phyloP scores from a whole-genome alignment of 2,329 filamentous ascomycete genomes.

The Byssochlamys sp. region DNA sequence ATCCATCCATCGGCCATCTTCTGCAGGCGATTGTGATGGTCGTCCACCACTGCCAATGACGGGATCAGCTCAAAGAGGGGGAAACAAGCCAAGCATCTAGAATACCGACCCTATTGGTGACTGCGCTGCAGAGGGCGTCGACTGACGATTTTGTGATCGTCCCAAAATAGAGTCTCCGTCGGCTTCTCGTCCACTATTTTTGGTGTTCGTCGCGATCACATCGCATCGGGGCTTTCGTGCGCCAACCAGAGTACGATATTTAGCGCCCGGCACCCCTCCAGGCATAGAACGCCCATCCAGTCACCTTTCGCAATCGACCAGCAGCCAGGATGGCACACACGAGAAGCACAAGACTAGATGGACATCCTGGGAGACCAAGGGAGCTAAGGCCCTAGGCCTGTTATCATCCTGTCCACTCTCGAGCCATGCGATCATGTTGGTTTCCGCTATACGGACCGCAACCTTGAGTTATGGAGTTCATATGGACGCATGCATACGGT shows the following conservation, averaged over 20 bases:
- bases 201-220: not conserved
- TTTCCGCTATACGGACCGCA: not conserved
- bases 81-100: not conserved
- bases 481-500: not conserved
- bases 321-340: not conserved
- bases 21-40: not conserved
- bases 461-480: not conserved
- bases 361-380: not conserved
- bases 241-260: conserved; percentile 2
- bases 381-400: not conserved
- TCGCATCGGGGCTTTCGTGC: conserved; percentile 6
- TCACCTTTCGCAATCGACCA: not conserved
- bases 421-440: not conserved
- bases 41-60: not conserved
- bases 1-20: not conserved
- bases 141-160: not conserved
- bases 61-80: not conserved
- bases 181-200: not conserved
- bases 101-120: not conserved
- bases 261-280: not conserved
- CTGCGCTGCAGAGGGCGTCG: not conserved
- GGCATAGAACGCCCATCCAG: not conserved
- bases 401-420: not conserved
- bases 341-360: not conserved
- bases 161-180: not conserved